Evolutionary conservation across 1,284 basidiomycete species (phyloP), one percentile per base, ranked within the genome.

Genomic region (Cryptococcus deneoformans): DNA sequence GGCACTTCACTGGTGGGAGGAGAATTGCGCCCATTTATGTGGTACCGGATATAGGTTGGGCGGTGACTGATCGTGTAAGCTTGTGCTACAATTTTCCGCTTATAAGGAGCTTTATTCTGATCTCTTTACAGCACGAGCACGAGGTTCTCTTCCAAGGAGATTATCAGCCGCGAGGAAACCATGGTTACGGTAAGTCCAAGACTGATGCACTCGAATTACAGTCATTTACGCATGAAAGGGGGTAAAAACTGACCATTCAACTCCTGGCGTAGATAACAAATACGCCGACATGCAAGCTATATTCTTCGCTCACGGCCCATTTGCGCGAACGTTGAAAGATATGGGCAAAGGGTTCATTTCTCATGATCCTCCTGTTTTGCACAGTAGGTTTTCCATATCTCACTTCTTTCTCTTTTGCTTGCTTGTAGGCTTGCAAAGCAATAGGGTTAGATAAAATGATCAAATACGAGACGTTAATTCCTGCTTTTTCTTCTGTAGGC

Each of bases 291-390:
- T 95, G 92, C 85, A 86, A 55, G 91, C 91, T 0, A 87, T 91
- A 73, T 94, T 95, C 75, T 87, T 94, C 60, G 89, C 90, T 2
- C 87, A 90, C 68, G 92, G 92, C 1, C 91, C 92, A 0, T 92
- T 92, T 70, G 86, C 88, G 10, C 75, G 82, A 5, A 81, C 83
- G 52, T 81, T 85, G 55, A 91, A 90, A 72, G 52, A 80, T 83
- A 63, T 43, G 57, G 11, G 57, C 16, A 29, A 44, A 14, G 20
- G 53, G 5, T 63, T 53, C 58, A 76, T 58, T 11, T 61, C 80
- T 7, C 80, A 83, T 56, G 84, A 84, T 64, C 82, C 85, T 34
- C 86, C 87, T 68, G 82, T 92, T 57, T 87, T 92, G 80, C 81
- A 88, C 37, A 59, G 71, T 72, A 61, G 60, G 71, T 63, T 6